Evolutionary conservation across 192 early-diverging fungal species (phyloP).

Genomic region (Umbelopsis vinacea): DNA sequence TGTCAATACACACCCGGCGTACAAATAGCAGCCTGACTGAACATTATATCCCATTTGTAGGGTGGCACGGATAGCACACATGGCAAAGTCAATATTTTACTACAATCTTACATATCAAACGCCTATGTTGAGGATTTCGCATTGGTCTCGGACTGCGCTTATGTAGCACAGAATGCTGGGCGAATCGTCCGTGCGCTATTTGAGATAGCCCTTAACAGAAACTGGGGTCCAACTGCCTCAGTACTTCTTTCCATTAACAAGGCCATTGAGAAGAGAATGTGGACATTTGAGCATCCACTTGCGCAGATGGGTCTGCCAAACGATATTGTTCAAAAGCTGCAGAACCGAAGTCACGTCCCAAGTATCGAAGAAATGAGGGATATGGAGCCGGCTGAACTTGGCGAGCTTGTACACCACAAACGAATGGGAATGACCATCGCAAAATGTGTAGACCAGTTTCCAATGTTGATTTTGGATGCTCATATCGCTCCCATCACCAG

Average conservation of each 20-base stretch:
- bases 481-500: conserved; percentile 94
- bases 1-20: background rate
- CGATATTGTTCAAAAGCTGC: conserved; percentile 79
- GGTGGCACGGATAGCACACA: conserved; percentile 31
- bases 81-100: conserved; percentile 92
- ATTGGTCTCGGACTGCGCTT: conserved; percentile 96
- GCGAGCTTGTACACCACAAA: conserved; percentile 85
- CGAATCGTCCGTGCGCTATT: conserved; percentile 96
- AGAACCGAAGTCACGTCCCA: conserved; percentile 50
- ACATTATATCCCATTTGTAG: background rate
- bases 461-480: conserved; percentile 86
- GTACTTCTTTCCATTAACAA: conserved; percentile 86
- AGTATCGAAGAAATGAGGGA: conserved; percentile 75
- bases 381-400: conserved; percentile 93
- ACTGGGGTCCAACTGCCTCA: conserved; percentile 84
- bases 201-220: conserved; percentile 92
- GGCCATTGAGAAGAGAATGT: conserved; percentile 87
- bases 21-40: background rate
- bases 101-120: conserved; percentile 96
- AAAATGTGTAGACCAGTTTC: conserved; percentile 91
- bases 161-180: conserved; percentile 94
- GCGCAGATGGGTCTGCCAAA: conserved; percentile 80
- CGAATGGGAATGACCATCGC: conserved; percentile 91
- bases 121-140: conserved; percentile 94
- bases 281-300: conserved; percentile 90